phyloP scores from a whole-genome alignment of 2,329 filamentous ascomycete genomes.

The Phialophora tarda region DNA sequence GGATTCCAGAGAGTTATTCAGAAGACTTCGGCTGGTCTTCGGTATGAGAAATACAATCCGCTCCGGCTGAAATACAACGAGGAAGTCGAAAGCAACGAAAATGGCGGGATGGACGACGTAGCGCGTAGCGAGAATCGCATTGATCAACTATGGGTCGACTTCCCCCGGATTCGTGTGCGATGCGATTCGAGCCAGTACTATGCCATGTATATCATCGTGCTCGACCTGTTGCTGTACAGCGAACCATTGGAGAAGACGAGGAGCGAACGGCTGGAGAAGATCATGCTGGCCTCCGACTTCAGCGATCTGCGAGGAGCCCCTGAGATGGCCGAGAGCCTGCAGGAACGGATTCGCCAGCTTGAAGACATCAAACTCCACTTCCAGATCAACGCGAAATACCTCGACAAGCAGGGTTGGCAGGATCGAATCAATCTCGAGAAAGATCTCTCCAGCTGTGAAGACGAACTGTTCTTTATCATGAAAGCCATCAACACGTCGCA shows the following conservation, averaged over 20 bases:
- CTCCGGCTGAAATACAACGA: slow-evolving; percentile 97
- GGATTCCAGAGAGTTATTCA: slow-evolving; percentile 98
- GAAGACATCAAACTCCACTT: slow-evolving; percentile 97
- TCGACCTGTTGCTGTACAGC: slow-evolving; percentile 93
- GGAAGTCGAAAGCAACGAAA: slow-evolving; percentile 67
- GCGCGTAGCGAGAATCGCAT: slow-evolving; percentile 74
- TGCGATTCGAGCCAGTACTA: slow-evolving; percentile 99
- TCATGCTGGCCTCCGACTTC: slow-evolving; percentile 98
- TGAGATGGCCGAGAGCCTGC: slow-evolving; percentile 87
- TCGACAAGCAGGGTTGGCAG: slow-evolving; percentile 90
- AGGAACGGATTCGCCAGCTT: slow-evolving; percentile 89
- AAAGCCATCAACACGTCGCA: slow-evolving; percentile 98
- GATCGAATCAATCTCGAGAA: slow-evolving; percentile 87
- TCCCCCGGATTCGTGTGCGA: slow-evolving; percentile 89
- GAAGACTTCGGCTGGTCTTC: slow-evolving; percentile 90
- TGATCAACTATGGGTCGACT: slow-evolving; percentile 96
- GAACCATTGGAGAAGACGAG: slow-evolving; percentile 98
- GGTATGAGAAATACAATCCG: slow-evolving; percentile 98
- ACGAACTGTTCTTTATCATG: slow-evolving; percentile 99
- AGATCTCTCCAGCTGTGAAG: slow-evolving; percentile 86
- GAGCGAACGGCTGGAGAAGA: slow-evolving; percentile 93
- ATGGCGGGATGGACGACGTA: slow-evolving; percentile 51
- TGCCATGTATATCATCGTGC: slow-evolving; percentile 95
- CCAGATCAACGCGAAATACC: slow-evolving; percentile 83
- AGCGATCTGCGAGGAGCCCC: slow-evolving; percentile 93